These are phyloP conservation scores for Noccaea caerulescens DNA, from an alignment of 345 rosid genomes.

Conservation along the genomic window DNA sequence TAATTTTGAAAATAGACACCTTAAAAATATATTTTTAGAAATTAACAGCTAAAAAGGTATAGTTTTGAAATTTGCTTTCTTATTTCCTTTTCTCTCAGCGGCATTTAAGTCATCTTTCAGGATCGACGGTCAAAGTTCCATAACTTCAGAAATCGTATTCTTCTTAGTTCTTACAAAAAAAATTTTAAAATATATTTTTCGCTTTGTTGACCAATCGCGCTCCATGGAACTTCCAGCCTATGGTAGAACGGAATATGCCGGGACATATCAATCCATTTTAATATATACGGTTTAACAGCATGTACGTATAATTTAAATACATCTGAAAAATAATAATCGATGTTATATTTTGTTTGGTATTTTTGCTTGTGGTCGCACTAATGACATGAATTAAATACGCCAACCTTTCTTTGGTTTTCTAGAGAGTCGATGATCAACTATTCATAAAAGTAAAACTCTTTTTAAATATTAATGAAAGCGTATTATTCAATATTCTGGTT, in stretches of 20 bases:
- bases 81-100: not conserved
- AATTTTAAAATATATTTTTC: not conserved
- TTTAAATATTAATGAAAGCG: not conserved
- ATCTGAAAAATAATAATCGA: not conserved
- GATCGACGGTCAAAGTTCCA: constrained; percentile 27
- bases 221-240: constrained; percentile 6
- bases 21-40: no score
- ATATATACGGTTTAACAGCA: not conserved
- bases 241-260: constrained; percentile 2
- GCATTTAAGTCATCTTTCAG: constrained; percentile 16
- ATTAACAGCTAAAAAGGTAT: no score
- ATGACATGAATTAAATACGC: constrained; percentile 27
- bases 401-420: constrained; percentile 12
- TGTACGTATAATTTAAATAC: not conserved
- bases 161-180: constrained; percentile 18
- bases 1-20: no score
- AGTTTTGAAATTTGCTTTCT: no score
- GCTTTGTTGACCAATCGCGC: constrained; percentile 8
- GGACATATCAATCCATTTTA: constrained; percentile 4
- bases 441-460: not conserved
- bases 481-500: not conserved
- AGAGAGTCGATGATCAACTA: not conserved
- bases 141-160: constrained; percentile 11
- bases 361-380: constrained; percentile 31
- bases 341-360: constrained; percentile 23